Base-by-base conservation (phyloP, 306 rosid genomes). In the Medicago arabica region DNA sequence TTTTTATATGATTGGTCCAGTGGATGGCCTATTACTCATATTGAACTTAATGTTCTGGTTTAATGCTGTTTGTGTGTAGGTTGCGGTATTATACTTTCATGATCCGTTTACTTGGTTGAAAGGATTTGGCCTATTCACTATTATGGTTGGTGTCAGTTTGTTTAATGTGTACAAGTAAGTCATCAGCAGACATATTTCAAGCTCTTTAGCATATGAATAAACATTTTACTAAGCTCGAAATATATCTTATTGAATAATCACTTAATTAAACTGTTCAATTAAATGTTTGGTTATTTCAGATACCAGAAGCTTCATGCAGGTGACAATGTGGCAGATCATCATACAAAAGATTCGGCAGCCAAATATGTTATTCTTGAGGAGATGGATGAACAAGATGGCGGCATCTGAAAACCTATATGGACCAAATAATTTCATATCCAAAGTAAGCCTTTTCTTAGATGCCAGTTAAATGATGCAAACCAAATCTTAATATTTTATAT, bases 151-250 rank as follows among this genome's bases (percentile, higher is more conserved):
- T 81, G 99, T 95, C 77, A 40, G 97, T 81, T 85, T 95, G 85
- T 95, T 95, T 85, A 95, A 95, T 80, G 88, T 90, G 97, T 92
- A 89, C 97, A 95, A 95, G 99, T 95, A 90, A 89, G 98, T 89
- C 74, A 63, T 72, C 64, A 12, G 47, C 18, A 2, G 49, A 58
- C 16, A 41, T 59, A 59, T 85, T 68, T 71, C 46, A 5, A 69
- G 71, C 44, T 34, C 7, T 5, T 7, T 34, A 34, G 38, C 38
- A 5, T 34, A 34, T 34, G 38, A 34, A 6, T 34, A 5, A 34
- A 34, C 38, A 34, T 34, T 34, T 34, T 34, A 34, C 38, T 31
- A 34, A 0, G 7, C 38, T 34, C 38, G 7, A 34, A 34, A 34
- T 34, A 4, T 4, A 34, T 34, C 38, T 34, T 34, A 34, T 34